These are phyloP conservation scores for Endoconidiophora laricicola DNA, from an alignment of 2,329 filamentous ascomycete genomes.

Conservation along the genomic window DNA sequence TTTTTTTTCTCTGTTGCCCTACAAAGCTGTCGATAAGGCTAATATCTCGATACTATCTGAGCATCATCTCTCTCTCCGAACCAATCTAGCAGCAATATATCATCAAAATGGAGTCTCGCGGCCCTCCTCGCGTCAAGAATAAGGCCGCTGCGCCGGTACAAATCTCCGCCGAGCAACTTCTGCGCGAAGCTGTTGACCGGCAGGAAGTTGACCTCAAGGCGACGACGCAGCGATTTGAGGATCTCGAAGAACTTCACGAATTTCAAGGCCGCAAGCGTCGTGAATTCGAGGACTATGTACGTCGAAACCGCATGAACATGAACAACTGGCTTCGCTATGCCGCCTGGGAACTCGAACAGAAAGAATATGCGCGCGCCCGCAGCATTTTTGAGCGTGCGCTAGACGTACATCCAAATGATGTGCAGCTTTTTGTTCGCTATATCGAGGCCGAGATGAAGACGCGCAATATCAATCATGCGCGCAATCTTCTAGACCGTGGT, in stretches of 20 bases:
- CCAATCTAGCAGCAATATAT: neutral
- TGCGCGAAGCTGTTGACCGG: conserved; percentile 90
- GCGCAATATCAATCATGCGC: conserved; percentile 88
- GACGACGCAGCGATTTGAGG: conserved; percentile 85
- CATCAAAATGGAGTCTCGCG: conserved; percentile 68
- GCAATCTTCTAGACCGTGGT: conserved; percentile 88
- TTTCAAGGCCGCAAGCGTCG: conserved; percentile 91
- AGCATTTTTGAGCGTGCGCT: conserved; percentile 90
- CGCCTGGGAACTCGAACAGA: conserved; percentile 93
- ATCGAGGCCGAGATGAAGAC: conserved; percentile 90
- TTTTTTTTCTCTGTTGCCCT: neutral
- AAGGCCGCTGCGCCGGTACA: conserved; percentile 84
- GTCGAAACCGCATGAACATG: conserved; percentile 85
- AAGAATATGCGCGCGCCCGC: conserved; percentile 81
- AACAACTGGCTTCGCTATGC: conserved; percentile 99
- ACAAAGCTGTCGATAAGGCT: neutral
- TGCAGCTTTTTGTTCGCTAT: conserved; percentile 80
- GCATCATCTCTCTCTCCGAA: neutral
- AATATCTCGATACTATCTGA: neutral
- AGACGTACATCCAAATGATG: conserved; percentile 76
- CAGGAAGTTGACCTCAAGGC: conserved; percentile 79
- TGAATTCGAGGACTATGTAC: conserved; percentile 96
- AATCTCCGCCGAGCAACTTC: conserved; percentile 91
- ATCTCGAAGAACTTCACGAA: conserved; percentile 94
- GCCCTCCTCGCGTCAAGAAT: conserved; percentile 94